Conservation (phyloP, 768 basidiomycete genomes). For the Rhizopogon roseolus region DNA sequence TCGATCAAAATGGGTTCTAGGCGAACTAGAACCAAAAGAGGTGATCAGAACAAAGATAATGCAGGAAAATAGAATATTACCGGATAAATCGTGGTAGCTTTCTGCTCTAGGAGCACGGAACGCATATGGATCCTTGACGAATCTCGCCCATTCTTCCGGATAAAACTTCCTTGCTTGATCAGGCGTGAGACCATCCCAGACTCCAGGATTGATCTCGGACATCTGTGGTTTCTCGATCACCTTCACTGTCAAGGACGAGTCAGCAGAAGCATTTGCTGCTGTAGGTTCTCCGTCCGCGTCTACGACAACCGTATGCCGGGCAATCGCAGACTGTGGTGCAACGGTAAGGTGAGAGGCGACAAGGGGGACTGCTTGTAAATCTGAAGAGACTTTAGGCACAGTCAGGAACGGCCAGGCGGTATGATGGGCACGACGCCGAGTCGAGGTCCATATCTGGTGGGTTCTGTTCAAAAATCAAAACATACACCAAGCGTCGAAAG, state of each 20-base stretch:
- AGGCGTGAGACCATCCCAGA: conserved; percentile 94
- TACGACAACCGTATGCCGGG: background rate
- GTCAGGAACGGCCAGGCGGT: conserved; percentile 92
- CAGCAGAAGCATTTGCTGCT: conserved; percentile 2
- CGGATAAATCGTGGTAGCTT: conserved; percentile 93
- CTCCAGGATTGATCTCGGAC: conserved; percentile 96
- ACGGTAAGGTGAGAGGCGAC: background rate
- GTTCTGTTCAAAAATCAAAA: background rate
- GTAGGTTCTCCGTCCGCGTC: conserved; percentile 1
- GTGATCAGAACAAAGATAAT: conserved; percentile 1
- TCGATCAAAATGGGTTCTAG: conserved; percentile 92
- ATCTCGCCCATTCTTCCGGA: conserved; percentile 91
- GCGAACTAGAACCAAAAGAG: conserved; percentile 53
- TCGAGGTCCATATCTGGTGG: conserved; percentile 92
- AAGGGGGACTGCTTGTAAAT: conserved; percentile 1
- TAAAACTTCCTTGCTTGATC: conserved; percentile 88
- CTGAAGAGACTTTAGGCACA: conserved; percentile 17
- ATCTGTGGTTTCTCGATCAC: conserved; percentile 95
- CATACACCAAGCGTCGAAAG: background rate
- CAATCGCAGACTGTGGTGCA: background rate
- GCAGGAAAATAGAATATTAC: conserved; percentile 32
- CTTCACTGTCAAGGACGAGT: conserved; percentile 50
- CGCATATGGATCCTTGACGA: conserved; percentile 88
- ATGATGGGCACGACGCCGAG: conserved; percentile 87
- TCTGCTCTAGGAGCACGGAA: conserved; percentile 92